These are phyloP conservation scores for Aspergillus steynii DNA, from an alignment of 495 filamentous ascomycete genomes.

Conservation along the genomic window DNA sequence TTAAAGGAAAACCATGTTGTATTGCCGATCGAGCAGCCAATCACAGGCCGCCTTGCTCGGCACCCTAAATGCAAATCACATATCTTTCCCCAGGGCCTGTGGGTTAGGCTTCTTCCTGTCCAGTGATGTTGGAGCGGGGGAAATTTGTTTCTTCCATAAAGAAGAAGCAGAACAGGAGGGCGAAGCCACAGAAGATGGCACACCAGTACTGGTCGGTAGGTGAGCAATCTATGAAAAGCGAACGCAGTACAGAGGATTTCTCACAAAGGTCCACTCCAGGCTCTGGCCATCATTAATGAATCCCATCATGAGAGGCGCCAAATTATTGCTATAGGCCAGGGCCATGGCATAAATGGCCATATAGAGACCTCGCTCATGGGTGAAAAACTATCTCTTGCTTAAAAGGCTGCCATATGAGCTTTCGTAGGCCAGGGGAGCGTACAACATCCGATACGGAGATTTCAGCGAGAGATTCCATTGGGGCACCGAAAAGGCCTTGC, in stretches of 20 bases:
- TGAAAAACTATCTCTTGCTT: not conserved
- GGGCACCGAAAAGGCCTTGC: not conserved
- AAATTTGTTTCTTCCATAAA: constrained; percentile 1
- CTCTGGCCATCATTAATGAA: not conserved
- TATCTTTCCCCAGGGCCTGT: too few species aligned
- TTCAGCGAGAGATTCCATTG: not conserved
- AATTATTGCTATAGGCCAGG: not conserved
- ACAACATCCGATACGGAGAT: not conserved
- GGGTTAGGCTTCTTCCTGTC: not conserved
- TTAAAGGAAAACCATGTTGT: too few species aligned
- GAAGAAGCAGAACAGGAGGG: not conserved
- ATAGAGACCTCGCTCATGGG: not conserved
- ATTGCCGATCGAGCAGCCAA: too few species aligned
- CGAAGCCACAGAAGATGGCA: not conserved
- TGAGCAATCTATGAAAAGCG: too few species aligned
- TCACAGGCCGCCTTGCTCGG: too few species aligned
- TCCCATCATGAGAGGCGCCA: not conserved
- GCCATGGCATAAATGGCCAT: not conserved
- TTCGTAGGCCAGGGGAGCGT: not conserved
- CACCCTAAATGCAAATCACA: too few species aligned
- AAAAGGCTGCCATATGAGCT: not conserved
- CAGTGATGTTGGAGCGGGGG: not conserved
- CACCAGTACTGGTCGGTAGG: not conserved
- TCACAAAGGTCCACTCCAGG: not conserved
- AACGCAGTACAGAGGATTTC: too few species aligned